A percentile compares a stretch with the other conserved stretches of the same genome.
Evolutionary conservation across 164 flowering plant species (phyloP).

Genomic region (Vitis labrusca): DNA sequence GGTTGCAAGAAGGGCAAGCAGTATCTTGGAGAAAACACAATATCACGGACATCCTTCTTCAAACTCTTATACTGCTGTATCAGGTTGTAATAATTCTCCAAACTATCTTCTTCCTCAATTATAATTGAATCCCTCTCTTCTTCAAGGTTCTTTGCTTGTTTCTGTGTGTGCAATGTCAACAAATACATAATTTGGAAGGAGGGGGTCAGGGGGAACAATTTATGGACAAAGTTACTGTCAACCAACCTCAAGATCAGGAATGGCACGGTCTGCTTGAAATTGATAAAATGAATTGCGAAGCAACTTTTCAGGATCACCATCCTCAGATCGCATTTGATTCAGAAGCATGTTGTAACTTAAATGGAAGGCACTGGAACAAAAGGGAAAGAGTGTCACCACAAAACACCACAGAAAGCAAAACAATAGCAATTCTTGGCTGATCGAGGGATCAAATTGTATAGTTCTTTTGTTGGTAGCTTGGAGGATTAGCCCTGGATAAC

Average conservation of each 20-base stretch:
- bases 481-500: too few relatives aligned
- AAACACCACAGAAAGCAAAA: background rate
- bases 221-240: background rate
- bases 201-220: background rate
- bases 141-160: constrained; percentile 76
- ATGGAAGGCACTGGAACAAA: constrained; percentile 84
- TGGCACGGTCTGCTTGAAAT: constrained; percentile 92
- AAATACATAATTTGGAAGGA: constrained; percentile 1
- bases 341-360: constrained; percentile 96
- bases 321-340: constrained; percentile 93
- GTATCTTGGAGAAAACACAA: constrained; percentile 72
- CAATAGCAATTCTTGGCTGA: background rate
- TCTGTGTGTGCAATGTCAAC: constrained; percentile 41
- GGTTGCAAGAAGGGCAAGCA: constrained; percentile 91
- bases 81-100: constrained; percentile 72
- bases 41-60: constrained; percentile 80
- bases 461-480: too few relatives aligned
- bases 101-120: constrained; percentile 88
- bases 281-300: constrained; percentile 96
- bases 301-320: constrained; percentile 87
- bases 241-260: constrained; percentile 93
- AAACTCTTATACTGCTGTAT: constrained; percentile 66
- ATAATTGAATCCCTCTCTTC: constrained; percentile 85
- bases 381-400: constrained; percentile 6
- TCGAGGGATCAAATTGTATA: too few relatives aligned